Base-by-base conservation (phyloP, 768 basidiomycete genomes). In the Leccinum aurantiacum region DNA sequence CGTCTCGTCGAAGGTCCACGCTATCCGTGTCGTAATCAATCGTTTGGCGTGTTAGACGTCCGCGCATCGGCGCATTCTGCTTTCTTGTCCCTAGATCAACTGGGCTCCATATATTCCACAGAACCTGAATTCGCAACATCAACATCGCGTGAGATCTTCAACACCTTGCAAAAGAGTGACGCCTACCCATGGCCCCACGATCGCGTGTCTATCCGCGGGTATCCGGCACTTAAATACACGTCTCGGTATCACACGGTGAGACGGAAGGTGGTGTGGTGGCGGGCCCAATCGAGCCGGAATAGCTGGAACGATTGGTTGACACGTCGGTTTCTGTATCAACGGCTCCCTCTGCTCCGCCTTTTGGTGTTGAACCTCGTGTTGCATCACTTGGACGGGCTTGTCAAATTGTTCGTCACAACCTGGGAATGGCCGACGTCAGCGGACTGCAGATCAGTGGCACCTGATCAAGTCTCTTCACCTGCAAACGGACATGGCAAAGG, bases 101-200 rank as follows among this genome's bases (percentile, higher is more conserved):
- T 29, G 74, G 78, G 41, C 75, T 75, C 54, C 72, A 73, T 63
- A 82, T 78, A 57, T 77, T 77, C 70, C 75, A 80, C 31, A 80
- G 71, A 4, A 85, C 77, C 84, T 85, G 56, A 22, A 51, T 57
- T 46, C 53, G 35, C 19, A 54, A 60, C 47, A 33, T 51, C 19
- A 54, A 60, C 47, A 33, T 51, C 17, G 11, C 50, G 31, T 56
- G 27, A 69, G 37, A 38, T 48, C 33, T 46, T 19, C 19, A n/a
- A 49, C 48, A 27, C 17, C 49, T 13, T 51, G 22, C 29, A 54
- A 62, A 9, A 46, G 25, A 50, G 25, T 25, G 33, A 63, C 50
- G 54, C 80, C 62, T 67, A 88, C 89, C 84, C 82, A 84, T 60
- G 80, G 80, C 13, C 78, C 81, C 38, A 89, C 68, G 47, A 67